Conservation (phyloP, 106 monocot genomes). For the Allium cepa region DNA sequence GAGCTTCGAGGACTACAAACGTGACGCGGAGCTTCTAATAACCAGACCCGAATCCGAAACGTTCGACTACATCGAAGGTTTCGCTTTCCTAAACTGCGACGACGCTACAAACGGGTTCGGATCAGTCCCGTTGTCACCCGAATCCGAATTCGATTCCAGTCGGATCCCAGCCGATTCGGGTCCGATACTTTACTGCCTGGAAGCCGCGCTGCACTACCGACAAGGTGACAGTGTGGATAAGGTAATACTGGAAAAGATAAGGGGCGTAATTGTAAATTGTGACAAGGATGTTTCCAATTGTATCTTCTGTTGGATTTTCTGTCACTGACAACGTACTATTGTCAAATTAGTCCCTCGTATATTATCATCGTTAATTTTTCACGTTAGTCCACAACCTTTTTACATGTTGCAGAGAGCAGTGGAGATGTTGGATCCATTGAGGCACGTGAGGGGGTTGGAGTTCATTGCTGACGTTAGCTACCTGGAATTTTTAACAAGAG, state of each 20-base stretch:
- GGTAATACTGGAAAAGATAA: constrained; percentile 27
- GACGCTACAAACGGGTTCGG: constrained; percentile 72
- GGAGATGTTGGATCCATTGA: constrained; percentile 35
- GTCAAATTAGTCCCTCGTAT: neutral
- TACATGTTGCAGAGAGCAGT: constrained; percentile 29
- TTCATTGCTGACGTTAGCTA: constrained; percentile 56
- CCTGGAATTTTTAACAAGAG: constrained; percentile 75
- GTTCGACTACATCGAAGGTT: constrained; percentile 92
- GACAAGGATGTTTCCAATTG: constrained; percentile 1
- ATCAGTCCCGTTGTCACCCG: constrained; percentile 36
- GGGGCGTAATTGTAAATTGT: neutral
- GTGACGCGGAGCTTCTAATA: constrained; percentile 70
- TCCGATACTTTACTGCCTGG: constrained; percentile 90
- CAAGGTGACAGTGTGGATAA: constrained; percentile 34
- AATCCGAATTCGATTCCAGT: constrained; percentile 34
- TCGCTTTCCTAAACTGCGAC: constrained; percentile 62
- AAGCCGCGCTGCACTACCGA: constrained; percentile 59
- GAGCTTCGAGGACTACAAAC: constrained; percentile 48
- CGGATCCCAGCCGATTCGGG: constrained; percentile 42
- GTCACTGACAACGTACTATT: neutral
- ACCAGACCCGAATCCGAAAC: constrained; percentile 21
- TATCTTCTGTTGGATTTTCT: constrained; percentile 36
- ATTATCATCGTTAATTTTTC: neutral
- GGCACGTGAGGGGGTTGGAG: constrained; percentile 65
- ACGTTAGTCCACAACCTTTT: neutral